Percentiles rank a stretch among this genome's conserved stretches.
These are phyloP conservation scores for Rhizophagus clarus DNA, from an alignment of 192 early-diverging fungal genomes.

Conservation along the genomic window DNA sequence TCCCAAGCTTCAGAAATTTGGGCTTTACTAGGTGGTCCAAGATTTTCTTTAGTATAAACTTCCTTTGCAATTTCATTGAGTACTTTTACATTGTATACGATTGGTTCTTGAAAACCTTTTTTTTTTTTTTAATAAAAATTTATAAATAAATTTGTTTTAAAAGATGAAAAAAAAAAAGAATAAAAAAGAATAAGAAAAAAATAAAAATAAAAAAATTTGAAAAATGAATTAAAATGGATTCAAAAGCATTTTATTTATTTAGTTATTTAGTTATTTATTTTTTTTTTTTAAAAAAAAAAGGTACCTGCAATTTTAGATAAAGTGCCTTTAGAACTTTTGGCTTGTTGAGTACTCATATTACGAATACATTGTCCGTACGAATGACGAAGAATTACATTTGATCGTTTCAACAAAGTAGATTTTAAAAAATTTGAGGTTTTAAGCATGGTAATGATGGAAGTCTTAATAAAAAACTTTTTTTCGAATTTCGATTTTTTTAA, in stretches of 20 bases:
- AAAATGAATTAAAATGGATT: background rate
- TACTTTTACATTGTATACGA: conserved; percentile 59
- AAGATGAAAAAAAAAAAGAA: no score
- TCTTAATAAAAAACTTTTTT: background rate
- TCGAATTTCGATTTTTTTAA: background rate
- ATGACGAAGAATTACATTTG: background rate
- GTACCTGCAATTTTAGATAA: conserved; percentile 11
- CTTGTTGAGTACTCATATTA: background rate
- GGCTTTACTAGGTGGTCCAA: conserved; percentile 55
- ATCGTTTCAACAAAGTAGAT: background rate
- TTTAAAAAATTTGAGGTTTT: background rate
- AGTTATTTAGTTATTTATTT: no score
- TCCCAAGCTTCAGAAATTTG: conserved; percentile 52
- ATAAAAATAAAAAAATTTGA: background rate
- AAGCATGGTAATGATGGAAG: background rate
- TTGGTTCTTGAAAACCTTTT: conserved; percentile 19
- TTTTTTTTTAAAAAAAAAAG: no score
- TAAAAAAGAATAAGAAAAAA: no score
- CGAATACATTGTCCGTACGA: background rate
- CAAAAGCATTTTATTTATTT: no score
- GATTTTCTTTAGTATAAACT: conserved; percentile 63
- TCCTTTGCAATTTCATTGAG: conserved; percentile 62
- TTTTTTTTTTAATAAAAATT: no score
- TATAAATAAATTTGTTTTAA: no score
- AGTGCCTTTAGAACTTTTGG: background rate